These are phyloP conservation scores for Pseudogymnoascus sp. DNA, from an alignment of 2,329 filamentous ascomycete genomes.

Conservation along the genomic window DNA sequence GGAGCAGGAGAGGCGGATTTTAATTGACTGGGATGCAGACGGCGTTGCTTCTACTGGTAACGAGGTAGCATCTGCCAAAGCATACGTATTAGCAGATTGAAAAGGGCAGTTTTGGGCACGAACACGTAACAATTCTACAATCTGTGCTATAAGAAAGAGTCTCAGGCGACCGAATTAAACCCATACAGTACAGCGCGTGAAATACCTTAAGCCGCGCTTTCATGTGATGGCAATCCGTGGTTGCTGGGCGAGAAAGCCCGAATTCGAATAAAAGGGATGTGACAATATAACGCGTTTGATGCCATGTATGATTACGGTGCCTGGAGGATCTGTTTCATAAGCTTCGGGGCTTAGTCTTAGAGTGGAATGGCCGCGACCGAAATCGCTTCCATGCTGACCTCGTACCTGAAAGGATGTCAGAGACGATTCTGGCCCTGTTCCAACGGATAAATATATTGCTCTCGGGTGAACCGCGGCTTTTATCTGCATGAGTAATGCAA, in stretches of 20 bases:
- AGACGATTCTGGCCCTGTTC: not conserved
- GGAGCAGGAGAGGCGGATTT: conserved; percentile 15
- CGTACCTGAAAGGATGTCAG: not conserved
- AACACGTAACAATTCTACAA: not conserved
- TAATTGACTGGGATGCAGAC: conserved; percentile 3
- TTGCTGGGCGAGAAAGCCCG: not conserved
- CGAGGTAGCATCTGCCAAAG: not conserved
- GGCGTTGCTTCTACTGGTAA: not conserved
- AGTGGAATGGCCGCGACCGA: not conserved
- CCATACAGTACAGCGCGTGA: not conserved
- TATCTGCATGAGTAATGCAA: not conserved
- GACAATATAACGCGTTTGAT: not conserved
- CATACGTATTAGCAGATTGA: not conserved
- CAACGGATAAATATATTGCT: not conserved
- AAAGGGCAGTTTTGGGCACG: not conserved
- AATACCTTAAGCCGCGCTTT: not conserved
- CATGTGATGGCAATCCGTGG: not conserved
- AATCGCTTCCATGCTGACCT: not conserved
- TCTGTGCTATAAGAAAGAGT: not conserved
- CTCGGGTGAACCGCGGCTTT: not conserved
- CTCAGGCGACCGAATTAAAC: not conserved
- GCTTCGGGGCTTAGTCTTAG: not conserved
- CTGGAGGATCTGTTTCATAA: not conserved
- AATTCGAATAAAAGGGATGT: not conserved
- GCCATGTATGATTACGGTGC: not conserved